phyloP scores from a whole-genome alignment of 345 rosid species.

The Linum trigynum region DNA sequence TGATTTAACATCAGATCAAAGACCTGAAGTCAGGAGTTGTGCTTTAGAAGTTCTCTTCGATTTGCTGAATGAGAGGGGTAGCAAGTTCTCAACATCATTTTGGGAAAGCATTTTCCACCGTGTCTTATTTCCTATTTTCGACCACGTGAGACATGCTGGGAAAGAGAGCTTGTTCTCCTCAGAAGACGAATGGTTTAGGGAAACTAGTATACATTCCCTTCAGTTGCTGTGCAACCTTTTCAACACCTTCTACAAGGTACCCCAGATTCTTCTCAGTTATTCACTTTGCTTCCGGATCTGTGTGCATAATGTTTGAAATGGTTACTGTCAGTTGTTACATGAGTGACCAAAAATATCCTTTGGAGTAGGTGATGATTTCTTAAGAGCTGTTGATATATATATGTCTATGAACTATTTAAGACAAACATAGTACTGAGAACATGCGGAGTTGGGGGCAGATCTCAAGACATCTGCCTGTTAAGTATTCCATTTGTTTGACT shows the following conservation, averaged over 20 bases:
- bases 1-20: slow-evolving; percentile 72
- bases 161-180: slow-evolving; percentile 59
- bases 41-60: slow-evolving; percentile 90
- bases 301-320: background rate
- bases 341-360: too few species aligned
- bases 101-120: slow-evolving; percentile 96
- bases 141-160: slow-evolving; percentile 84
- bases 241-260: slow-evolving; percentile 66
- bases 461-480: background rate
- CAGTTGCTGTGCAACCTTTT: slow-evolving; percentile 92
- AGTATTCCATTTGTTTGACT: background rate
- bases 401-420: too few species aligned
- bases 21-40: slow-evolving; percentile 82
- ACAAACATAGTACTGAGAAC: background rate
- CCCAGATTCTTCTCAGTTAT: background rate
- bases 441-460: background rate
- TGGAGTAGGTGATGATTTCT: too few species aligned
- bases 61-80: slow-evolving; percentile 84
- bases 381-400: too few species aligned
- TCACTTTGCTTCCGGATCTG: background rate
- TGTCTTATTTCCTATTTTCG: slow-evolving; percentile 84
- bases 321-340: background rate
- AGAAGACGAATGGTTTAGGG: slow-evolving; percentile 75
- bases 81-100: slow-evolving; percentile 69
- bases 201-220: slow-evolving; percentile 83